Percentiles rank a stretch among this genome's conserved stretches.
Conservation (phyloP, 257 asterid species). For the Scutellaria galericulata region DNA sequence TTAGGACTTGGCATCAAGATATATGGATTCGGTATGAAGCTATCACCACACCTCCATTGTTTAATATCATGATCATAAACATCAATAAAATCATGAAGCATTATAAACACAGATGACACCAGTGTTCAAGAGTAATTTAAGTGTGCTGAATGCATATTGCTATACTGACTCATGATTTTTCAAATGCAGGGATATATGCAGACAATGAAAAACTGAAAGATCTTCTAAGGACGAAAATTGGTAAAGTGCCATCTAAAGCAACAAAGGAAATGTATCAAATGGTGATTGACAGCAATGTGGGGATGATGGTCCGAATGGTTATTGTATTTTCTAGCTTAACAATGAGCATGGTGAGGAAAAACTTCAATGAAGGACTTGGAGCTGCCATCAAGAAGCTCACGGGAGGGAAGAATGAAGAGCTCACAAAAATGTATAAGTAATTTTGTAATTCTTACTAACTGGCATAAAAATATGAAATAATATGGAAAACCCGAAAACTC, state of each 20-base stretch:
- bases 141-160: background rate
- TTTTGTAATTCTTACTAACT: background rate
- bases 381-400: conserved; percentile 78
- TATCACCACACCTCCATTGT: background rate
- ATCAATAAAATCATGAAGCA: too few relatives aligned
- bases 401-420: conserved; percentile 69
- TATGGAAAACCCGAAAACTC: background rate
- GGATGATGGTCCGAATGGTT: conserved; percentile 62
- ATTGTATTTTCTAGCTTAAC: conserved; percentile 71
- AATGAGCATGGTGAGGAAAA: conserved; percentile 74
- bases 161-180: background rate
- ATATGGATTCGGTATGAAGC: conserved; percentile 60
- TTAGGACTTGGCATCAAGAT: conserved; percentile 74
- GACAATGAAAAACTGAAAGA: conserved; percentile 63
- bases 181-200: conserved; percentile 67
- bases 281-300: conserved; percentile 67
- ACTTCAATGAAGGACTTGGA: conserved; percentile 72
- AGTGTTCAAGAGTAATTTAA: too few relatives aligned
- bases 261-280: conserved; percentile 68
- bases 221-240: conserved; percentile 50
- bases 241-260: conserved; percentile 64
- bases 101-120: too few relatives aligned
- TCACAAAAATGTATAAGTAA: conserved; percentile 57
- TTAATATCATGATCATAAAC: conserved; percentile 21
- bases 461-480: background rate